Conservation (phyloP, 257 asterid species). For the Solanum gandarillasii region DNA sequence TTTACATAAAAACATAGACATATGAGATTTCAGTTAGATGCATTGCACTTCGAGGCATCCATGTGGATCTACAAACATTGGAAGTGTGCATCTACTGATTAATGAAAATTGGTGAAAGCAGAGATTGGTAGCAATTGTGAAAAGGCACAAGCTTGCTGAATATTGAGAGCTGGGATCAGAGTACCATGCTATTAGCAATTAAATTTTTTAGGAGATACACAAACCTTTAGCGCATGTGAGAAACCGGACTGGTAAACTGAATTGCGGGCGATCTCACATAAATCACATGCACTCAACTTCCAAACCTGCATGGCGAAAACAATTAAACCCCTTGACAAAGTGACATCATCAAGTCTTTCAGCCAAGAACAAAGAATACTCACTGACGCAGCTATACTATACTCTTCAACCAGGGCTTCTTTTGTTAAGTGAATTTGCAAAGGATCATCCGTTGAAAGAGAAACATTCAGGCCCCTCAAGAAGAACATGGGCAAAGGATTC, state of each 20-base stretch:
- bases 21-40: neutral
- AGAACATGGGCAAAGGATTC: conserved; percentile 85
- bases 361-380: conserved; percentile 16
- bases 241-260: conserved; percentile 95
- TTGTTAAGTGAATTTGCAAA: conserved; percentile 89
- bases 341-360: neutral
- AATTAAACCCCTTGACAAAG: neutral
- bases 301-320: conserved; percentile 47
- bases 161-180: neutral
- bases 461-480: conserved; percentile 89
- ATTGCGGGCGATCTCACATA: conserved; percentile 97
- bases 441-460: conserved; percentile 98
- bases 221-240: conserved; percentile 83
- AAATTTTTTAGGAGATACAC: neutral
- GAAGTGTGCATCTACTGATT: neutral
- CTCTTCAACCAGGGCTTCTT: conserved; percentile 97
- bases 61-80: neutral
- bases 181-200: neutral
- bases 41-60: neutral
- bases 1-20: neutral
- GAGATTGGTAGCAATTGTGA: neutral
- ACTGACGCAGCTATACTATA: conserved; percentile 98
- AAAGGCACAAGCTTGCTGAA: neutral
- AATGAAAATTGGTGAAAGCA: neutral
- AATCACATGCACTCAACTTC: conserved; percentile 89